phyloP scores from a whole-genome alignment of 306 rosid genomes.

The Prosopis cineraria region DNA sequence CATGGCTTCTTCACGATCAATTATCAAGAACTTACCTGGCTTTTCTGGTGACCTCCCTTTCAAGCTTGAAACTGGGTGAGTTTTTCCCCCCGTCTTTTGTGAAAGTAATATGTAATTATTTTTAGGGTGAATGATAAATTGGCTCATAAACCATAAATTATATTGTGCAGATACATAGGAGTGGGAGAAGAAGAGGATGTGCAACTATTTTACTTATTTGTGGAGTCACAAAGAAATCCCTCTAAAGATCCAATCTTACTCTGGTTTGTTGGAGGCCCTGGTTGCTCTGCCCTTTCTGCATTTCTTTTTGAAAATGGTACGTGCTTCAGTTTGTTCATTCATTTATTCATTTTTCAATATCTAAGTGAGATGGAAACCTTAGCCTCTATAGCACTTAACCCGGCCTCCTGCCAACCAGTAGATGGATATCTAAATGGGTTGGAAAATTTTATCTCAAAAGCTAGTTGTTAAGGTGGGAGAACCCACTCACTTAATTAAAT shows the following conservation, averaged over 20 bases:
- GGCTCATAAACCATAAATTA: too few relatives aligned
- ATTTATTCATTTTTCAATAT: too few relatives aligned
- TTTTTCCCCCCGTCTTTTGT: not conserved
- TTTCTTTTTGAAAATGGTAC: slow-evolving; percentile 40
- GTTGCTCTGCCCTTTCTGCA: slow-evolving; percentile 40
- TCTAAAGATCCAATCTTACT: slow-evolving; percentile 33
- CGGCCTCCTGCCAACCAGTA: too few relatives aligned
- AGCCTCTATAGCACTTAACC: too few relatives aligned
- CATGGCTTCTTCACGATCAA: slow-evolving; percentile 7
- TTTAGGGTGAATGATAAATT: too few relatives aligned
- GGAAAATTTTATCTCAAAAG: too few relatives aligned
- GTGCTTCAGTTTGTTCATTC: not conserved
- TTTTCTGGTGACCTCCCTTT: not conserved
- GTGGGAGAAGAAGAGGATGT: slow-evolving; percentile 40
- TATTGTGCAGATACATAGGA: slow-evolving; percentile 39
- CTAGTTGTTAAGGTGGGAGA: too few relatives aligned
- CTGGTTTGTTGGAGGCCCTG: slow-evolving; percentile 46
- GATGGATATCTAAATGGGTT: too few relatives aligned
- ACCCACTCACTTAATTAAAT: too few relatives aligned
- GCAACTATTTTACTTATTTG: slow-evolving; percentile 42
- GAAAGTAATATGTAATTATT: not conserved
- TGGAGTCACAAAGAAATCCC: slow-evolving; percentile 40
- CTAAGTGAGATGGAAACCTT: too few relatives aligned
- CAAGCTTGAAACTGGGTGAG: slow-evolving; percentile 21
- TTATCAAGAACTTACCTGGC: not conserved